These are phyloP conservation scores for Penicillium corylophilum DNA, from an alignment of 2,329 filamentous ascomycete genomes.

Conservation along the genomic window DNA sequence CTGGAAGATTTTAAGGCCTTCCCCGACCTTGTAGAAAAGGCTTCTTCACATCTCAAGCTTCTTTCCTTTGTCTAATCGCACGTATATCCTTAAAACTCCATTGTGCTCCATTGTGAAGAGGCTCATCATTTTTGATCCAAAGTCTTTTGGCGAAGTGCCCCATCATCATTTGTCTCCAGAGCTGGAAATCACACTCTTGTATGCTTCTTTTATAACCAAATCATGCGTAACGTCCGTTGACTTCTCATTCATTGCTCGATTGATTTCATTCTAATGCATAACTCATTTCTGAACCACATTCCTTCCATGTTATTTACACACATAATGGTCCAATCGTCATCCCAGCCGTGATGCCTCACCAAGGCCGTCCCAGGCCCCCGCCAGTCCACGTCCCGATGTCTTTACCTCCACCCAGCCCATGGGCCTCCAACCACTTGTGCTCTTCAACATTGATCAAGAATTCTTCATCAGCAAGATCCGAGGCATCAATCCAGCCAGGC, in stretches of 20 bases:
- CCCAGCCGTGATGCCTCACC: not conserved
- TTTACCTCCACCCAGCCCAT: slow-evolving; percentile 6
- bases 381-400: slow-evolving; percentile 9
- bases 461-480: slow-evolving; percentile 13
- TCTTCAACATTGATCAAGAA: slow-evolving; percentile 9
- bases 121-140: no score
- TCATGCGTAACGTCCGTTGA: no score
- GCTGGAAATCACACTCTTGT: no score
- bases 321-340: not conserved
- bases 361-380: slow-evolving; percentile 2
- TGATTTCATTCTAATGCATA: not conserved
- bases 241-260: not conserved
- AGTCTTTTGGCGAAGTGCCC: no score
- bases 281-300: not conserved
- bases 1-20: no score
- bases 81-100: no score
- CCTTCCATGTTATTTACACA: not conserved
- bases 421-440: slow-evolving; percentile 17
- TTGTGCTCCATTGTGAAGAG: no score
- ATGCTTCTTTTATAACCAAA: no score
- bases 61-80: no score
- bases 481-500: slow-evolving; percentile 14
- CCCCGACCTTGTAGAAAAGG: no score
- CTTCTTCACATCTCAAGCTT: no score
- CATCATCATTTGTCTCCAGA: no score